phyloP scores from a whole-genome alignment of 2,329 filamentous ascomycete genomes.

The Fusarium sp. region DNA sequence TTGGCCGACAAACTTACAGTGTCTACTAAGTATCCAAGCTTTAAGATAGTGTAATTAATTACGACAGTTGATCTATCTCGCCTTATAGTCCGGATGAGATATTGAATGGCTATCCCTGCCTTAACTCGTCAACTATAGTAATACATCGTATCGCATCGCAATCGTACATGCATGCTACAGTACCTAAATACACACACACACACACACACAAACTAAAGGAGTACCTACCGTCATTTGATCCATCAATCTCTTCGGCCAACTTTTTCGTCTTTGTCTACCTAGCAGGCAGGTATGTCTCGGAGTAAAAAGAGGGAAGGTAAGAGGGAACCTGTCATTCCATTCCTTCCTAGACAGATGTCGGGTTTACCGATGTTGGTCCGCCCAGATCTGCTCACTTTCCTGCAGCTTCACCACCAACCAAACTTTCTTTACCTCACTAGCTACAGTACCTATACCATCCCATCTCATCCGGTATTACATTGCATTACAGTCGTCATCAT shows the following conservation, averaged over 20 bases:
- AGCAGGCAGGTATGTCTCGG: conserved; percentile 4
- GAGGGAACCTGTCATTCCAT: not conserved
- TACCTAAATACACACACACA: too few relatives aligned
- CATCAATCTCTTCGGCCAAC: conserved; percentile 22
- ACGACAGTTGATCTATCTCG: conserved; percentile 5
- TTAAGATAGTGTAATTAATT: not conserved
- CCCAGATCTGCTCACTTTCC: conserved; percentile 13
- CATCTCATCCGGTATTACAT: not conserved
- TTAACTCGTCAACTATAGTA: conserved; percentile 5
- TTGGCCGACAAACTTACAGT: not conserved
- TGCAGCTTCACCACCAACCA: conserved; percentile 23
- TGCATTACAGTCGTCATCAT: not conserved
- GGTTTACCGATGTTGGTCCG: conserved; percentile 25
- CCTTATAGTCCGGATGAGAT: conserved; percentile 27
- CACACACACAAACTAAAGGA: too few relatives aligned
- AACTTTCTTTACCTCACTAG: not conserved
- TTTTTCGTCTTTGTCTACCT: not conserved
- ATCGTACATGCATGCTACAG: too few relatives aligned
- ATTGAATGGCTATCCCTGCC: conserved; percentile 35
- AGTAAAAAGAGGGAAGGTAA: not conserved
- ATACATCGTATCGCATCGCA: conserved; percentile 7
- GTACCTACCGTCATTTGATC: too few relatives aligned
- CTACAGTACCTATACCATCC: not conserved
- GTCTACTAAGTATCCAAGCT: not conserved
- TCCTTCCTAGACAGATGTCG: not conserved